Base-by-base conservation (phyloP, 2,329 filamentous ascomycete species). In the Ambrosiella beaveri region DNA sequence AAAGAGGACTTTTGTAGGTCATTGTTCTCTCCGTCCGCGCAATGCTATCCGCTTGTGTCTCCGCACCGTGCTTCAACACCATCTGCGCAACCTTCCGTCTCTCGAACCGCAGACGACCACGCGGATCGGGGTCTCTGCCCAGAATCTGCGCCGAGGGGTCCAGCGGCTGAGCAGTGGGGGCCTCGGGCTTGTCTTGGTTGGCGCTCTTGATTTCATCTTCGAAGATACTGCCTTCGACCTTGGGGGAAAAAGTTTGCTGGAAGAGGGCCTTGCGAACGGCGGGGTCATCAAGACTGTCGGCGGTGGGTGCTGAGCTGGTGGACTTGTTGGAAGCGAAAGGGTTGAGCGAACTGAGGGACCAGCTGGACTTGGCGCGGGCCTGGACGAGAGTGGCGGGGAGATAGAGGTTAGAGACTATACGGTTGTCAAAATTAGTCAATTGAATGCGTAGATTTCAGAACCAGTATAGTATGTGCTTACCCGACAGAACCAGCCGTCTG, bases 41-140 rank as follows among this genome's bases (percentile, higher is more conserved):
- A 61, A 96, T 78, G 57, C 78, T 74, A 64, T 89, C 79, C 55
- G 77, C 74, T 62, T 79, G 80, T 15, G 81, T 73, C 63, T 76
- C 65, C 11, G 64, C 60, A 57, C 71, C 73, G 41, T 62, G 77
- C 61, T 78, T 78, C 56, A 77, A 78, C 54, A 96, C 76, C 68
- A 85, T 80, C 63, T 85, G 81, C 58, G 91, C 85, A 45, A 95
- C 80, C 77, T 90, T 88, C 70, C 85, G 88, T 65, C 87, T 79
- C 73, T 95, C 82, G 81, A 86, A 95, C 59, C 83, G 78, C 57
- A 82, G 74, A 59, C 89, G 80, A 59, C 76, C 76, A 50, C 76
- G 71, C 13, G 90, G 89, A 63, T 85, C 79, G 4, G 93, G 93
- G 68, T 95, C 85, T 52, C 88, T 71, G 36, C 79, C 47, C 15